Base-by-base conservation (phyloP, 2,329 filamentous ascomycete genomes). In the Helicocarpus griseus region DNA sequence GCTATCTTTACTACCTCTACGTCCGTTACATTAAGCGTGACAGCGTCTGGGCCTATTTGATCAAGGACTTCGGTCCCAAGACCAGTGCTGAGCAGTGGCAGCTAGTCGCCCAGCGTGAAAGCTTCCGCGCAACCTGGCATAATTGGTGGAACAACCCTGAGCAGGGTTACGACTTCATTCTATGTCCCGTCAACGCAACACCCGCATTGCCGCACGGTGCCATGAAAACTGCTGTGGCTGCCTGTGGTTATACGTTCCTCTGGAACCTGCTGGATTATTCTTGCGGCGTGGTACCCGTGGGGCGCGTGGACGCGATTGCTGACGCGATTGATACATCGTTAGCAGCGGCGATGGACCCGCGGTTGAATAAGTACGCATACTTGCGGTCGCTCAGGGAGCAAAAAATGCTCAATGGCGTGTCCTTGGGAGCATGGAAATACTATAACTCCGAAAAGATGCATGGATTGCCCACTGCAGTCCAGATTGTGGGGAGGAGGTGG, bases 231-330 rank as follows among this genome's bases (percentile, higher is more conserved):
- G 88, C 88, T 2, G 82, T 93, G 41, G 86, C 85, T 56, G 88
- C 84, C 58, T 96, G 90, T 61, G 89, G 89, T 1, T 96, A 97
- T 64, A 96, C 90, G 0, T 95, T 96, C 65, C 70, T 95, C 51
- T 97, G 93, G 73, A 96, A 96, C 61, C 58, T 96, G 81, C 80
- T 96, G 46, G 91, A 96, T 65, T 96, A 96, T 69, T 81, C 86
- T 1, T 79, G 81, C 11, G 90, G 90, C 35, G 81, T 95, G 33
- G 63, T 97, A 21, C 90, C 91, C 0, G 83, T 96, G 1, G 91
- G 87, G 0, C 86, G 89, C 54, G 90, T 96, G 0, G 86, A 95
- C 58, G 62, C 67, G 1, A 73, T 81, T 39, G 87, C 93, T 62
- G 77, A 80, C 56, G 75, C 90, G 0, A 80, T 89, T 0, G 59